Conservation (phyloP, 441 rosid species). For the Brassica hybrid region DNA sequence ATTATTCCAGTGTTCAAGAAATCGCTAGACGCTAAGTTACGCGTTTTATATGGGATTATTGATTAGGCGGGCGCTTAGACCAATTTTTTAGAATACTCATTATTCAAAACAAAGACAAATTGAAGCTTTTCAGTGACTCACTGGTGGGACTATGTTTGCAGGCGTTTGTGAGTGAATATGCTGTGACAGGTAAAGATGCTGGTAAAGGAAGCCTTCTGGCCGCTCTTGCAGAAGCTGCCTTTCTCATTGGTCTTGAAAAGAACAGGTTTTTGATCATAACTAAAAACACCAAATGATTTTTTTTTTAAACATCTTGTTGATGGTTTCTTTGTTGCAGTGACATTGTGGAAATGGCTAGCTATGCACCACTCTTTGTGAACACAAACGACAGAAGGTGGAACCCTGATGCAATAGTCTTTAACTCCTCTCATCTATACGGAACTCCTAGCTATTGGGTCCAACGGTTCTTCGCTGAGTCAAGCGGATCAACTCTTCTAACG, state of each 20-base stretch:
- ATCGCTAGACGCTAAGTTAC: background rate
- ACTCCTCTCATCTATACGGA: constrained; percentile 72
- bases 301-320: background rate
- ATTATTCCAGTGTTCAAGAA: background rate
- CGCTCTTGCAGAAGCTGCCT: constrained; percentile 83
- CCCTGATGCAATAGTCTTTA: constrained; percentile 89
- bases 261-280: constrained; percentile 57
- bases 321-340: constrained; percentile 57
- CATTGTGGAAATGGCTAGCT: constrained; percentile 86
- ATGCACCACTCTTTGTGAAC: constrained; percentile 91
- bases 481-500: constrained; percentile 74
- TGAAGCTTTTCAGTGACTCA: background rate
- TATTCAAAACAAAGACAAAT: background rate
- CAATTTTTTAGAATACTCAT: background rate
- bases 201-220: constrained; percentile 89
- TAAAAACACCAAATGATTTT: constrained; percentile 16
- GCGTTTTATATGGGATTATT: no score
- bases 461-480: constrained; percentile 68
- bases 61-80: background rate
- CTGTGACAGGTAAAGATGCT: constrained; percentile 82
- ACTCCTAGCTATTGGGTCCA: constrained; percentile 99
- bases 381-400: constrained; percentile 84
- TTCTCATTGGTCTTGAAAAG: constrained; percentile 88
- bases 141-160: constrained; percentile 37
- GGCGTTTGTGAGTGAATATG: constrained; percentile 97